Evolutionary conservation across 108 stramenopile species (phyloP).

Genomic region (Fistulifera pelliculosa): DNA sequence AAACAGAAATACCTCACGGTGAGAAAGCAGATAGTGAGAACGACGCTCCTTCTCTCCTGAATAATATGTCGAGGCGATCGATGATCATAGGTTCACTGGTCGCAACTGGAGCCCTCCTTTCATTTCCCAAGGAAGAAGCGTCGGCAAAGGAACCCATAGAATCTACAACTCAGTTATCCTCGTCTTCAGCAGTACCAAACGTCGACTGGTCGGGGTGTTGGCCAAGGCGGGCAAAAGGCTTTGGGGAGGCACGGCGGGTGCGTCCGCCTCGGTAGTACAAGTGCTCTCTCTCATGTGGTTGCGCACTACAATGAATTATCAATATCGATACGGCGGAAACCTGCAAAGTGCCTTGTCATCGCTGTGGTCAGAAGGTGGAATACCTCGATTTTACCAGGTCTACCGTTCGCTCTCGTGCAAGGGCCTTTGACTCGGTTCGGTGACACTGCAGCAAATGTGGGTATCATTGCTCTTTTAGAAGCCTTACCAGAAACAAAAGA

Average conservation of each 20-base stretch:
- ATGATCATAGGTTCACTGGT: too few relatives aligned
- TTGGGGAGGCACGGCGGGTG: conserved; percentile 87
- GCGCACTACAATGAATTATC: conserved; percentile 87
- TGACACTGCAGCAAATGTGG: conserved; percentile 96
- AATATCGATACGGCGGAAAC: conserved; percentile 76
- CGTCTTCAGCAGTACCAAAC: neutral
- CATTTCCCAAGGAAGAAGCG: neutral
- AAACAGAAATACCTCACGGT: too few relatives aligned
- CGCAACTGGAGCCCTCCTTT: neutral
- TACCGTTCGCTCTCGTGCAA: conserved; percentile 86
- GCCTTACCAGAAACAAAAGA: conserved; percentile 42
- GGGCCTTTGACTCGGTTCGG: conserved; percentile 91
- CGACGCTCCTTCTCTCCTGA: too few relatives aligned
- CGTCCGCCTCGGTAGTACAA: conserved; percentile 79
- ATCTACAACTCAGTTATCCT: neutral
- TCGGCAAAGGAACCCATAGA: neutral
- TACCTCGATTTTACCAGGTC: conserved; percentile 84
- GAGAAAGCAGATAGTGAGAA: too few relatives aligned
- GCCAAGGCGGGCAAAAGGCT: conserved; percentile 67
- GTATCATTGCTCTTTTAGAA: conserved; percentile 76
- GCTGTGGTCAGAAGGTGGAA: conserved; percentile 86
- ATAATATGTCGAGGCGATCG: too few relatives aligned
- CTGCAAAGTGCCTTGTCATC: conserved; percentile 43
- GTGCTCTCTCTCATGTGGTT: conserved; percentile 96
- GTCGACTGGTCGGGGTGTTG: conserved; percentile 37